These are phyloP conservation scores for Beta corolliflora DNA, from an alignment of 179 eudicot genomes.

Conservation along the genomic window DNA sequence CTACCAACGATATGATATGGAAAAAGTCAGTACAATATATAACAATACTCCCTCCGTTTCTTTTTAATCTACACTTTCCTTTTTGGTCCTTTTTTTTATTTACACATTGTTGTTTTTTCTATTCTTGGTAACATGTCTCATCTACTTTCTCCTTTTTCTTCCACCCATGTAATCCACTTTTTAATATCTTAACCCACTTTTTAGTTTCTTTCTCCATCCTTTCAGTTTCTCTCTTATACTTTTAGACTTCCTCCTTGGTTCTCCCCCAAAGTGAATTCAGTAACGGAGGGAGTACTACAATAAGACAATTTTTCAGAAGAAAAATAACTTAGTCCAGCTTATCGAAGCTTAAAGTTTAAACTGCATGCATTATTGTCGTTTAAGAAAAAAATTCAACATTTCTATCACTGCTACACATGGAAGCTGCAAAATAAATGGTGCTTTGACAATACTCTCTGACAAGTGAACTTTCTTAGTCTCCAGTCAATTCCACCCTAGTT, in stretches of 20 bases:
- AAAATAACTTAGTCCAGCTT: background rate
- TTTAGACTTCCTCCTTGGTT: too few species aligned
- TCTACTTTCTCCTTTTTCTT: too few species aligned
- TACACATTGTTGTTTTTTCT: too few species aligned
- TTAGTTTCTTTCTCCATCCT: too few species aligned
- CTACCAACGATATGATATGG: background rate
- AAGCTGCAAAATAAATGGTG: background rate
- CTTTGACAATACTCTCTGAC: background rate
- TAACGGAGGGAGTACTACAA: background rate
- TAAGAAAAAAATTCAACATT: background rate
- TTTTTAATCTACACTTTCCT: too few species aligned
- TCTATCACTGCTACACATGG: background rate
- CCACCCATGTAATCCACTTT: too few species aligned
- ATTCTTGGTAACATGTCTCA: too few species aligned
- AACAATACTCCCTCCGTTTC: too few species aligned
- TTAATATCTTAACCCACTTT: too few species aligned
- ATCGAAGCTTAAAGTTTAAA: background rate
- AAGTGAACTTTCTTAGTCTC: background rate
- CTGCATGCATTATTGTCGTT: background rate
- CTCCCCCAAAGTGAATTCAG: too few species aligned
- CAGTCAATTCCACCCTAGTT: background rate
- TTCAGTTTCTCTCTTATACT: too few species aligned
- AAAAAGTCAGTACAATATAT: background rate
- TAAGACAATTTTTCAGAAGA: background rate
- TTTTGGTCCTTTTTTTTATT: too few species aligned